Conservation (phyloP, 108 stramenopile genomes). For the Conticribra guillardii region DNA sequence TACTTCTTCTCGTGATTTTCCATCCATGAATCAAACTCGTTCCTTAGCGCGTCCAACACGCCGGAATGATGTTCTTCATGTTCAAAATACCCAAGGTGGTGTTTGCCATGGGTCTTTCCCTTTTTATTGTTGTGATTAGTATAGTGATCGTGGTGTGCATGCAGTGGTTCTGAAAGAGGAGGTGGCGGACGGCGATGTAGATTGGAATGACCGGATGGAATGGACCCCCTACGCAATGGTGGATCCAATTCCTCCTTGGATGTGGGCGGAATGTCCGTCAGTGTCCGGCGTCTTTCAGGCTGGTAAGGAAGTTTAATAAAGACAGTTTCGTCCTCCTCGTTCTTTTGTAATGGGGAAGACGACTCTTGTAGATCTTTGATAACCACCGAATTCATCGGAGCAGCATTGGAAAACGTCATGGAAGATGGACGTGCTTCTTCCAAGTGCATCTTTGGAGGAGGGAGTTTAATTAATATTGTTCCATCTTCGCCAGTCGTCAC, state of each 20-base stretch:
- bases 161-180: background rate
- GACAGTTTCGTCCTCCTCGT: conserved; percentile 27
- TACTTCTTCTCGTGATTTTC: conserved; percentile 65
- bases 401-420: no score
- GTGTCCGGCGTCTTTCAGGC: conserved; percentile 1
- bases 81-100: background rate
- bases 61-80: conserved; percentile 18
- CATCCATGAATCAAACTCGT: conserved; percentile 83
- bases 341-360: background rate
- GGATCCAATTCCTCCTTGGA: conserved; percentile 29
- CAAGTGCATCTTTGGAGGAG: conserved; percentile 39
- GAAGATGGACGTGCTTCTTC: background rate
- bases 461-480: conserved; percentile 43
- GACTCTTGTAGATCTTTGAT: background rate
- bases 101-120: background rate
- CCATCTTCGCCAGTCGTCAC: conserved; percentile 42
- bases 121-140: conserved; percentile 18
- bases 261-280: background rate
- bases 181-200: conserved; percentile 24
- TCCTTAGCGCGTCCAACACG: conserved; percentile 44
- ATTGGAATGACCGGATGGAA: conserved; percentile 3
- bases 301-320: conserved; percentile 46
- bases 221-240: conserved; percentile 27
- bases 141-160: background rate
- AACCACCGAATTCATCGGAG: no score